Evolutionary conservation across 805 yeast genomes (phyloP).

Genomic region (Dipodascus albidus): DNA sequence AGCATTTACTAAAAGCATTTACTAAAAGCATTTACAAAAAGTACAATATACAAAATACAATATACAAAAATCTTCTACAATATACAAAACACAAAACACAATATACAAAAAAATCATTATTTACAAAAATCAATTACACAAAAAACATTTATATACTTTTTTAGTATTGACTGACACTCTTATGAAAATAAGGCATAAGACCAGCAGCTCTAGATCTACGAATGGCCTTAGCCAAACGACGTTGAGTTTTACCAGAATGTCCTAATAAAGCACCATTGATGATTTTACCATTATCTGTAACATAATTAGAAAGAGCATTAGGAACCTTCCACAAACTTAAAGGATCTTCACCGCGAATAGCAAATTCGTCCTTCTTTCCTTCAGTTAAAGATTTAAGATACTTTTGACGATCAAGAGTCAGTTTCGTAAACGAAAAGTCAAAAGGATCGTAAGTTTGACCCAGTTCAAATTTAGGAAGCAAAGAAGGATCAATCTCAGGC

Average conservation of each 20-base stretch:
- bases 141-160: too few species aligned
- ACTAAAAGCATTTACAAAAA: background rate
- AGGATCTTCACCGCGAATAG: constrained; percentile 35
- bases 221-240: constrained; percentile 60
- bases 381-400: constrained; percentile 19
- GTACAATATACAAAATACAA: background rate
- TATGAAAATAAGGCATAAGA: constrained; percentile 63
- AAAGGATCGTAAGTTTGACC: constrained; percentile 66
- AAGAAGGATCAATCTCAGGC: constrained; percentile 23
- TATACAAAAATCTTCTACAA: background rate
- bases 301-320: constrained; percentile 48
- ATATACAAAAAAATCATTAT: too few species aligned
- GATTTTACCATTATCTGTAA: constrained; percentile 66
- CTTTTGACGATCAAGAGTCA: constrained; percentile 32
- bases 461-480: constrained; percentile 36
- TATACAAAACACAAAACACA: background rate
- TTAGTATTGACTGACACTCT: constrained; percentile 8
- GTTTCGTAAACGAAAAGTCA: constrained; percentile 57
- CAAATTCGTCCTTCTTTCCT: constrained; percentile 14
- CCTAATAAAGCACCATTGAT: constrained; percentile 64
- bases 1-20: background rate
- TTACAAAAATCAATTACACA: too few species aligned
- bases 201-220: constrained; percentile 76
- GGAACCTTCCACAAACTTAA: constrained; percentile 64
- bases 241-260: constrained; percentile 54